Conservation (phyloP, 1,284 basidiomycete species). For the Kwoniella shivajii region DNA sequence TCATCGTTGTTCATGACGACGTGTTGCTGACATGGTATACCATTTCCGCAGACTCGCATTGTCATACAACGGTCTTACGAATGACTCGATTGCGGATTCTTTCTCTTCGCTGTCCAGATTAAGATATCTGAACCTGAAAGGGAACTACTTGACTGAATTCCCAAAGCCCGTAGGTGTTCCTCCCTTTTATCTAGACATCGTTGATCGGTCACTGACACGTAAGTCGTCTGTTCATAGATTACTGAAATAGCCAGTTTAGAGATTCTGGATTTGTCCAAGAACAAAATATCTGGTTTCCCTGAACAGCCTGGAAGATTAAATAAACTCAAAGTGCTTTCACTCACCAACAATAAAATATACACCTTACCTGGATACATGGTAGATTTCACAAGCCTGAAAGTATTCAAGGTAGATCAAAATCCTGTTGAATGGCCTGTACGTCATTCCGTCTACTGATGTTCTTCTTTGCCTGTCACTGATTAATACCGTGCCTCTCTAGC, state of each 20-base stretch:
- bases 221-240: conserved; percentile 60
- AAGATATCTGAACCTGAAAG: conserved; percentile 90
- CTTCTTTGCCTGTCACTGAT: not conserved
- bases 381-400: conserved; percentile 71
- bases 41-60: conserved; percentile 71
- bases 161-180: conserved; percentile 76
- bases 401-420: conserved; percentile 87
- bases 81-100: conserved; percentile 68
- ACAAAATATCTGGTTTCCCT: conserved; percentile 82
- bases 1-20: too few relatives aligned
- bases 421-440: conserved; percentile 83
- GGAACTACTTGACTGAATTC: conserved; percentile 80
- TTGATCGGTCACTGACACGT: too few relatives aligned
- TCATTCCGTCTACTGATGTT: conserved; percentile 1
- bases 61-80: conserved; percentile 76
- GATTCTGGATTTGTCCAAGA: conserved; percentile 91
- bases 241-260: conserved; percentile 84
- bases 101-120: conserved; percentile 76
- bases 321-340: conserved; percentile 83
- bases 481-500: conserved; percentile 16
- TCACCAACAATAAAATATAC: conserved; percentile 81
- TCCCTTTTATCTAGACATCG: too few relatives aligned
- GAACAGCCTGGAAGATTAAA: conserved; percentile 75
- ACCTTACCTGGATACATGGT: conserved; percentile 77
- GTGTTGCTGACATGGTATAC: too few relatives aligned